Evolutionary conservation across 768 basidiomycete species (phyloP).

Genomic region (Naematelia encephala): DNA sequence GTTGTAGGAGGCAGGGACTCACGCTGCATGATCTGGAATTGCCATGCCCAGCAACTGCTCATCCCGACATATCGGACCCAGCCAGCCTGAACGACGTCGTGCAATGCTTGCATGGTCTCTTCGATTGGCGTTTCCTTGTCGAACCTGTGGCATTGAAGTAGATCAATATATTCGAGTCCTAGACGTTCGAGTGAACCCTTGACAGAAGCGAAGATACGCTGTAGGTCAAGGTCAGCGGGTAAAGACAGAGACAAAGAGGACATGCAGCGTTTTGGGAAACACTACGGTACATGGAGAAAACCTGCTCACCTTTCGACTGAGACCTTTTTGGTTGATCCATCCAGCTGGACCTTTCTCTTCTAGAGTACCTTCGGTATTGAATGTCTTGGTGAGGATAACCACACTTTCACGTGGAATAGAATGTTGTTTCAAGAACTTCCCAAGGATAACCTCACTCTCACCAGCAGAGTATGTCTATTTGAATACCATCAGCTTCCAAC

Average conservation of each 20-base stretch:
- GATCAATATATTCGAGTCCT: constrained; percentile 72
- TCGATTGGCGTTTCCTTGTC: constrained; percentile 62
- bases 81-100: constrained; percentile 53
- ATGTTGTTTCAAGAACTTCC: constrained; percentile 69
- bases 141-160: constrained; percentile 64
- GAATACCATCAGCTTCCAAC: no score
- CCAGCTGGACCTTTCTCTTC: constrained; percentile 39
- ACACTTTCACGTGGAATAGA: constrained; percentile 68
- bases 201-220: constrained; percentile 66
- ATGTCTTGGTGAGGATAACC: constrained; percentile 75
- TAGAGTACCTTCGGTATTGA: constrained; percentile 21
- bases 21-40: constrained; percentile 47
- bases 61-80: constrained; percentile 53
- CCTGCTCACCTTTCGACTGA: constrained; percentile 29
- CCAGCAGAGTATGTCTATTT: constrained; percentile 34
- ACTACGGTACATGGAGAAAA: neutral
- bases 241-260: neutral
- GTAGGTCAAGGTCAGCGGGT: neutral
- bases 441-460: constrained; percentile 57
- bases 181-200: constrained; percentile 61
- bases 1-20: no score
- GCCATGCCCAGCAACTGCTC: constrained; percentile 52
- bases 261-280: neutral
- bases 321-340: constrained; percentile 30
- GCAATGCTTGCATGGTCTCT: constrained; percentile 56